phyloP scores from a whole-genome alignment of 352 stramenopile genomes.

The Phytophthora sansomeana region DNA sequence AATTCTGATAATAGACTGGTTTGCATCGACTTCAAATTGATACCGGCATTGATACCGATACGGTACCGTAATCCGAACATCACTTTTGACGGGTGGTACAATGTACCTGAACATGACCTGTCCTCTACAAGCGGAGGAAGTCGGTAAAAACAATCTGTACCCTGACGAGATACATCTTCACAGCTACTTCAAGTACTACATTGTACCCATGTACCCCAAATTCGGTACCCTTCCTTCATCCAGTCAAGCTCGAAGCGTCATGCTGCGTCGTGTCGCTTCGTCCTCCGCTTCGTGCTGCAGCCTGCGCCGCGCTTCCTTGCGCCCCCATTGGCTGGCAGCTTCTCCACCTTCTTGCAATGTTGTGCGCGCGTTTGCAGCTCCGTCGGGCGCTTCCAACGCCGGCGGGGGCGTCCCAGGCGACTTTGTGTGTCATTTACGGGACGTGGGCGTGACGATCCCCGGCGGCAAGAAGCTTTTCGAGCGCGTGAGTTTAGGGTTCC shows the following conservation, averaged over 20 bases:
- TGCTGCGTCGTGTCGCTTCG: slow-evolving; percentile 29
- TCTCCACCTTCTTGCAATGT: slow-evolving; percentile 17
- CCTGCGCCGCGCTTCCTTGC: slow-evolving; percentile 1
- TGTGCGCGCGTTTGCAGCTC: slow-evolving; percentile 46
- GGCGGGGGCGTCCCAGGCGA: slow-evolving; percentile 81
- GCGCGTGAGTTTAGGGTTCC: slow-evolving; percentile 77
- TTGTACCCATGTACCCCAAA: not conserved
- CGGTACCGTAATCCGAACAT: too few species aligned
- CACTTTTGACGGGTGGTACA: too few species aligned
- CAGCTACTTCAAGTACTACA: too few species aligned
- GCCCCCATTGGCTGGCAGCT: slow-evolving; percentile 20
- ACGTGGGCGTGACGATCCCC: slow-evolving; percentile 80
- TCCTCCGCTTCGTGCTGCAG: slow-evolving; percentile 8
- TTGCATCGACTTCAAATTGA: too few species aligned
- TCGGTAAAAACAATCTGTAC: too few species aligned
- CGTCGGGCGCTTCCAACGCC: slow-evolving; percentile 60
- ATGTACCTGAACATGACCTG: too few species aligned
- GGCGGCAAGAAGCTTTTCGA: slow-evolving; percentile 90
- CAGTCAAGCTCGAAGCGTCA: slow-evolving; percentile 8
- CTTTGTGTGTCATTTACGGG: slow-evolving; percentile 84
- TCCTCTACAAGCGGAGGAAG: too few species aligned
- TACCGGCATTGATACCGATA: too few species aligned
- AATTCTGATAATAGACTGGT: too few species aligned
- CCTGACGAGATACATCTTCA: too few species aligned
- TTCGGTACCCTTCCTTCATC: slow-evolving; percentile 2